Base-by-base conservation (phyloP, 768 basidiomycete genomes). In the Lentinula edodes region DNA sequence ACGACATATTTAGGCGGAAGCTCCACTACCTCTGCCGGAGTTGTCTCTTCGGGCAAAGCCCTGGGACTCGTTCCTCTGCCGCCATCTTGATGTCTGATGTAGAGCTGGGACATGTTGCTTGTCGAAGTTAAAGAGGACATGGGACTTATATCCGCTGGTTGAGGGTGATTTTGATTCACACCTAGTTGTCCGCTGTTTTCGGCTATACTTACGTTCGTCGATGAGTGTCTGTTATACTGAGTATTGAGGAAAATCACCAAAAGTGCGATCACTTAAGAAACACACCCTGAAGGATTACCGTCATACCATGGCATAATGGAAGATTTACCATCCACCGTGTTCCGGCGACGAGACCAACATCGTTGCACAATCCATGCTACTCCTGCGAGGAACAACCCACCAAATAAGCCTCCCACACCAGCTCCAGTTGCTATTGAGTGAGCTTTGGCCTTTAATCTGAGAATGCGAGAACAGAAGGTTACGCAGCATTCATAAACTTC, bases 391-490 rank as follows among this genome's bases (percentile, higher is more conserved):
- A 67, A 23, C 1, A 59, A 36, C 2, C 67, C 65, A 5, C 62
- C 70, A 28, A 69, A 62, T 5, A 63, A 54, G 12, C 62, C 62
- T 28, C 71, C 70, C 3, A 70, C 13, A 0, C 66, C 67, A 4
- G 67, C 68, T 13, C 64, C 68, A 16, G 59, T 55, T 1, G 71
- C 68, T 2, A 66, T 45, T 1, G 35, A 15, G 9, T 55, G 63
- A 8, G 68, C 70, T 45, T 61, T 64, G 2, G 54, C 53, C 9
- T n/a, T 32, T 6, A 64, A 35, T 8, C 67, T 68, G 60, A 6
- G 48, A 8, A 45, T 18, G 23, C 15, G 20, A 41, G 39, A 1
- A 56, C 35, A 56, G 13, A 23, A 43, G 12, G 5, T 48, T 48
- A 3, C 28, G 28, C 35, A 15, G n/a, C 48, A 9, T 23, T 50